Evolutionary conservation across 1,284 basidiomycete genomes (phyloP), one percentile per base, ranked within the genome.

Genomic region (Apiotrichum gracile): DNA sequence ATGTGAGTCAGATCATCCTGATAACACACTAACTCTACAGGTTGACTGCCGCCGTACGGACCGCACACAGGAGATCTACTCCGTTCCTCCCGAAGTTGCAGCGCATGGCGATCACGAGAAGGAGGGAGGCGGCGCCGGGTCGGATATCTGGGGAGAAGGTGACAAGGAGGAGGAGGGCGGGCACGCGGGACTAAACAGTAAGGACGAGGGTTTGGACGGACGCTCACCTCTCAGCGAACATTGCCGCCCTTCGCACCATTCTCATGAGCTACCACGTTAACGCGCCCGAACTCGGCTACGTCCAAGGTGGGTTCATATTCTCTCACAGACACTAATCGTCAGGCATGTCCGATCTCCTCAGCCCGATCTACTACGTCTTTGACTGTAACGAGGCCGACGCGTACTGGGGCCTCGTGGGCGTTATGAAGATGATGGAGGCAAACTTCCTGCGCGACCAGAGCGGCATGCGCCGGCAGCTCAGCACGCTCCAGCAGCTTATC

Each of bases 1-100:
- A 76, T 51, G 75, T 78, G 53, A 65, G 73, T 68, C 7, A 16
- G 9, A 16, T 13, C 14, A 4, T 21, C 1, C 10, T 19, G 9
- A 17, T n/a, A 19, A 49, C 50, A 29, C 49, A 39, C 17, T 31
- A 39, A 38, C 37, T 3, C 31, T 6, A 1, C 91, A 96, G 67
- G 93, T 98, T 47, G 96, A 98, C 69, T 97, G 94, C 67, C 84
- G 94, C 48, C 83, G 96, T 14, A 97, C 96, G n/a, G 96, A 99
- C 72, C 82, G 94, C 17, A 87, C 82, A 17, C 91, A 97, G 59
- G 83, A 88, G 0, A 78, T 96, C 47, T 98, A 96, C 65, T 81
- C 85, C 1, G 80, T 81, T 4, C 78, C 80, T 3, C 54, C 62
- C 1, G 66, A 69, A 17, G 55, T 54, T 13, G 63, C 54, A 14